Evolutionary conservation across 2,329 filamentous ascomycete genomes (phyloP).

Genomic region (Claviceps capensis): DNA sequence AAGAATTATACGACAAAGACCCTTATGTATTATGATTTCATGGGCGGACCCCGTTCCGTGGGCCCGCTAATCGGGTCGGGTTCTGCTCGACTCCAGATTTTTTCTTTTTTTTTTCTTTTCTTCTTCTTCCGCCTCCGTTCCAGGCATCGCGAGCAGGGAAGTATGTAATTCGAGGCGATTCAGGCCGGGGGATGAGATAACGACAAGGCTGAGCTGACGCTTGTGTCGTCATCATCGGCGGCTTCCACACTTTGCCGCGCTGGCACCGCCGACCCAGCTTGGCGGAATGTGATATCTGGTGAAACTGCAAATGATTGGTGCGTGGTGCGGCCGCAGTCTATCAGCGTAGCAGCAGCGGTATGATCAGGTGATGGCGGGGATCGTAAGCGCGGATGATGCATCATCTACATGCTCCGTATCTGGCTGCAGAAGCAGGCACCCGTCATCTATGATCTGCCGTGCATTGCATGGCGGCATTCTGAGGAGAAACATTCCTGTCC

Average conservation of each 20-base stretch:
- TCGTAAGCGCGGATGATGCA: neutral
- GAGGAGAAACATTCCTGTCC: no score
- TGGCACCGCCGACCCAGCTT: neutral
- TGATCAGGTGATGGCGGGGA: neutral
- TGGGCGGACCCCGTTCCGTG: neutral
- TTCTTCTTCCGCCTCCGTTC: neutral
- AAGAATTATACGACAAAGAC: neutral
- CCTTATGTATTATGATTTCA: constrained; percentile 5
- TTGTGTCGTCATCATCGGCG: neutral
- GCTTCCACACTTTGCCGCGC: neutral
- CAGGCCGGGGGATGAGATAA: neutral
- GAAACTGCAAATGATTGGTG: neutral
- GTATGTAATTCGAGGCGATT: neutral
- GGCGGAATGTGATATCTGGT: neutral
- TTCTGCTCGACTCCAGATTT: constrained; percentile 4
- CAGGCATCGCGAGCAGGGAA: neutral
- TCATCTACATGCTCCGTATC: neutral
- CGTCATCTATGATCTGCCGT: neutral
- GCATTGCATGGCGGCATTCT: neutral
- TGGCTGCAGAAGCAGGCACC: neutral
- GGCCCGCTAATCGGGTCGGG: constrained; percentile 3
- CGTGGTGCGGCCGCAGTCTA: neutral
- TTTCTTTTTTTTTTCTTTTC: neutral
- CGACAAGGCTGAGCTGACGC: constrained; percentile 6
- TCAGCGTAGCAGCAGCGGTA: neutral